These are phyloP conservation scores for Aspergillus panamensis DNA, from an alignment of 495 filamentous ascomycete genomes.

Conservation along the genomic window DNA sequence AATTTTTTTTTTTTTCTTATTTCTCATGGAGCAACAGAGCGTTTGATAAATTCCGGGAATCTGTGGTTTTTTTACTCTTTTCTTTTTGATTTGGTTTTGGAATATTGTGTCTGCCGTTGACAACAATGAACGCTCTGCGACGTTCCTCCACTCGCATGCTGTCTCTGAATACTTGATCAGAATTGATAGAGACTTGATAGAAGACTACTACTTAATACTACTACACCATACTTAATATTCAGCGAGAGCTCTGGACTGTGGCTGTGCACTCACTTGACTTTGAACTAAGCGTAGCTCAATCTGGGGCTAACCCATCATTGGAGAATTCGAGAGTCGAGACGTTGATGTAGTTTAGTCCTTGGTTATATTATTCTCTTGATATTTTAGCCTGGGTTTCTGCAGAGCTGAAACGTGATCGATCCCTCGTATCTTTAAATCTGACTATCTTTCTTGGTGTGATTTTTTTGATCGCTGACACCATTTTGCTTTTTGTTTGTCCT, in stretches of 20 bases:
- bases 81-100: conserved; percentile 18
- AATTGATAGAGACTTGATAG: neutral
- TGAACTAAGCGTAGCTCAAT: no score
- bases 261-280: no score
- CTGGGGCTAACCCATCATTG: no score
- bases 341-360: no score
- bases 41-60: conserved; percentile 17
- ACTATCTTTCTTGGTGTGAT: neutral
- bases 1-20: conserved; percentile 12
- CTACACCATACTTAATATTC: neutral
- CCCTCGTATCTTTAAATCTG: neutral
- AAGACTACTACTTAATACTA: neutral
- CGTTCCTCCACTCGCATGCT: conserved; percentile 1
- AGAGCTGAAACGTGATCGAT: no score
- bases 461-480: neutral
- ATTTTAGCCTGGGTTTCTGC: no score
- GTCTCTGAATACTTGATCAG: neutral
- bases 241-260: no score
- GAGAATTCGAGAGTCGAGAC: no score
- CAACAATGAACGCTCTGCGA: neutral
- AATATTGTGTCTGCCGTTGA: conserved; percentile 1
- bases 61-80: conserved; percentile 1
- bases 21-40: conserved; percentile 12
- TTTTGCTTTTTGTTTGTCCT: neutral
- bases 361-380: no score